A percentile compares a stretch with the other conserved stretches of the same genome.
phyloP scores from a whole-genome alignment of 768 basidiomycete species.

The Pisolithus sp. region DNA sequence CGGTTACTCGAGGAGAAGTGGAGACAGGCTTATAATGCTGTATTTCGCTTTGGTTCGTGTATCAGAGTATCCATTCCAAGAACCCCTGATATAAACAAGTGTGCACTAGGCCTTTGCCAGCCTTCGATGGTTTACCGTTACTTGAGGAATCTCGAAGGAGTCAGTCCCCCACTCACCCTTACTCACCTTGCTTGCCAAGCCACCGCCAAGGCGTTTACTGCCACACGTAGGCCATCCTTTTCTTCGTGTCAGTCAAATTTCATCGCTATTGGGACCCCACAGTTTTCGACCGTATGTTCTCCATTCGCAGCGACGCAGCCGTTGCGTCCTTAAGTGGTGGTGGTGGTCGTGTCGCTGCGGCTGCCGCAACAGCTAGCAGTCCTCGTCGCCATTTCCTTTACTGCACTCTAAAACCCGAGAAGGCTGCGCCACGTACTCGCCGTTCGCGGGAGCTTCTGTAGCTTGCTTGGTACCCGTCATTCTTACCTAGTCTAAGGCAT shows the following conservation, averaged over 20 bases:
- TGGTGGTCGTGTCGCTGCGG: constrained; percentile 57
- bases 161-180: constrained; percentile 81
- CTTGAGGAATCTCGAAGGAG: constrained; percentile 82
- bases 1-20: constrained; percentile 88
- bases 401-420: constrained; percentile 66
- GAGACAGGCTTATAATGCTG: constrained; percentile 80
- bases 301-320: constrained; percentile 67
- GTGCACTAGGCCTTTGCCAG: constrained; percentile 62
- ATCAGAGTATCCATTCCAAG: not conserved
- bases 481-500: not conserved
- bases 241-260: not conserved
- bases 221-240: constrained; percentile 52
- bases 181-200: constrained; percentile 86
- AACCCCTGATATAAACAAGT: not conserved
- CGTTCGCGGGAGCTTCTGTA: constrained; percentile 36
- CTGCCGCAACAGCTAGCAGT: constrained; percentile 58
- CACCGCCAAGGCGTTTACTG: constrained; percentile 83
- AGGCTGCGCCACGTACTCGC: constrained; percentile 35
- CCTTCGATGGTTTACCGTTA: constrained; percentile 92
- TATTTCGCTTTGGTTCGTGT: constrained; percentile 72
- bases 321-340: constrained; percentile 39
- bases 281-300: constrained; percentile 92
- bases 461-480: not conserved
- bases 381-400: constrained; percentile 82
- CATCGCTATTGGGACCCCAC: not conserved